Evolutionary conservation across 1,139 yeast species (phyloP), one percentile per base, ranked within the genome.

Genomic region (Debaryomycetaceae sp.): DNA sequence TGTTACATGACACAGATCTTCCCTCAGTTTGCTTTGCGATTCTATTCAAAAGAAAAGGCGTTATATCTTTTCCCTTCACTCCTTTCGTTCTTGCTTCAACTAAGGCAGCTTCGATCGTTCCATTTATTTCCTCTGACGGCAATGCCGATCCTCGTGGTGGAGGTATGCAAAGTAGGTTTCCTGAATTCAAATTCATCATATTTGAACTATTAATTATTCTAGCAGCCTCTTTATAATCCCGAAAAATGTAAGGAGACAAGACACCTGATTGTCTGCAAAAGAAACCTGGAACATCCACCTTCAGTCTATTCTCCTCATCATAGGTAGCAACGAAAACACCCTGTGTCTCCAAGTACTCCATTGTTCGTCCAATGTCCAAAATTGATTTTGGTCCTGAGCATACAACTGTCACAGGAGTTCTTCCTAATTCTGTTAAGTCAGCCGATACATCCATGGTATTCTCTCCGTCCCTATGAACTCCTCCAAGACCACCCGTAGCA

Each of bases 401-500:
- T 3, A 89, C 91, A 13, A 89, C 97, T 1, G 91, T 82, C 2
- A 89, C 89, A 0, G 93, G 89, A 0, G 96, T 89, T 45, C 83
- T 71, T 1, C 91, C 87, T 46, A 90, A 71, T 58, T 89, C 97
- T 36, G 88, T 90, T 51, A 89, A 75, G 63, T 89, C 97, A 5
- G 96, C 96, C 51, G 93, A 84, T 24, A 89, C 72, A 63, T 89
- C 97, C 81, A 87, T 78, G 1, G 91, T 82, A 31, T 63, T 51
- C 44, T 86, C 85, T 6, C 86, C 95, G 9, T 86, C 87, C 45
- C 89, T 75, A 57, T 90, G 96, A 11, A 89, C 96, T 13, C 97
- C 97, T 6, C 97, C 97, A 24, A 89, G 72, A 1, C 97, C 97
- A 36, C 97, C 97, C 2, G 97, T 90, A 1, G 95, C 95, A 72